phyloP scores from a whole-genome alignment of 306 rosid genomes.

The Sophora flavescens region DNA sequence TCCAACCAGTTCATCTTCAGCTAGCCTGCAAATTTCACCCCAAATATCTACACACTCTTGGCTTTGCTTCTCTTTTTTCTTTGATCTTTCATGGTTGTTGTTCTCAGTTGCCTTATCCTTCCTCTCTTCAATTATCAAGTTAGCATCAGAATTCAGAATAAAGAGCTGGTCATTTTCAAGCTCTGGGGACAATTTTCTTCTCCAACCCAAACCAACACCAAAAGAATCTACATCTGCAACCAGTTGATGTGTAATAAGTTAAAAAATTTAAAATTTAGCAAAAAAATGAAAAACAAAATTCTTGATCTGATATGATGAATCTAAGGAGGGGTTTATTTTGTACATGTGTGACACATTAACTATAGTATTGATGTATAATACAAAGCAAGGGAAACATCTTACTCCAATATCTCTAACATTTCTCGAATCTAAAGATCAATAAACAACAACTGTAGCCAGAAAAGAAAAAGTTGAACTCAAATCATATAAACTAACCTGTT shows the following conservation, averaged over 20 bases:
- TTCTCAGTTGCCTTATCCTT: constrained; percentile 42
- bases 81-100: constrained; percentile 41
- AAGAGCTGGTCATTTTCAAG: constrained; percentile 53
- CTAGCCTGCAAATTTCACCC: constrained; percentile 60
- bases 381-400: too few species aligned
- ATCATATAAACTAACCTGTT: constrained; percentile 65
- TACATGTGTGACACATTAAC: neutral
- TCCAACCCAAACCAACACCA: constrained; percentile 46
- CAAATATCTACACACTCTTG: constrained; percentile 49
- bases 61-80: constrained; percentile 47
- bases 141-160: constrained; percentile 48
- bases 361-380: neutral
- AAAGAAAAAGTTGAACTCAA: neutral
- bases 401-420: too few species aligned
- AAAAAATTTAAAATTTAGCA: neutral
- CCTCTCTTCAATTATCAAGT: constrained; percentile 55
- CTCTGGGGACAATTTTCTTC: constrained; percentile 71
- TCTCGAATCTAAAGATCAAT: neutral
- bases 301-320: neutral
- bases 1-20: constrained; percentile 60
- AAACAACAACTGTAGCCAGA: neutral
- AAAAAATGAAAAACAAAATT: neutral
- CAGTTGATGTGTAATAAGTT: constrained; percentile 25
- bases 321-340: neutral
- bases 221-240: constrained; percentile 50